Base-by-base conservation (phyloP, 331 rosid species). In the Cydonia oblonga region DNA sequence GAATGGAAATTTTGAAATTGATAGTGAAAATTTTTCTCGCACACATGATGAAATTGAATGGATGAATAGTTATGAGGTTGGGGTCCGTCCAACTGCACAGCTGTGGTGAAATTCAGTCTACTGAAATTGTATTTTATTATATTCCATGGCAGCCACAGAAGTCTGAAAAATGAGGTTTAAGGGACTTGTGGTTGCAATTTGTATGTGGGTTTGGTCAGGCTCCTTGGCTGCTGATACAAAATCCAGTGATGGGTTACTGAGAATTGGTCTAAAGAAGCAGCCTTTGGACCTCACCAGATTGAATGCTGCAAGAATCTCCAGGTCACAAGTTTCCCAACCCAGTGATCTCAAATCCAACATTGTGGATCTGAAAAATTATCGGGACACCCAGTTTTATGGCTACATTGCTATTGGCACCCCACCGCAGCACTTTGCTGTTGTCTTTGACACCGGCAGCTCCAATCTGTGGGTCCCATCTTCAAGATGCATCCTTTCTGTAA, bases 381-480 rank as follows among this genome's bases (percentile, higher is more conserved):
- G 71, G 57, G 96, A 85, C 84, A 83, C 78, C 20, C 93, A 88
- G 72, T 90, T 76, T 83, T 90, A 63, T 85, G 96, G 93, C 51
- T 92, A 88, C 77, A 86, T 90, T 57, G 74, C 86, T 58, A 88
- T 90, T 65, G 96, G 96, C 42, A 68, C 93, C 10, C 96, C 96
- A 29, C 85, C 86, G 15, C 93, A 88, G 59, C 69, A 42, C 71
- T 84, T 90, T 64, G 58, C 71, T 77, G 93, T 90, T 77, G 91
- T 90, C 59, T 90, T 90, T 78, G 96, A 90, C 65, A 90, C 93
- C 26, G 96, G 93, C 4, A 88, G 91, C 84, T 85, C 93, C 49
- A 88, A 90, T 74, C 89, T 90, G 52, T 90, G 96, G 96, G 90
- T 90, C 66, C 96, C 93, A 14, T 90, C 96, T 61, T 84, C 93